phyloP scores from a whole-genome alignment of 78 protist genomes.

The Dictyostelium citrinum region DNA sequence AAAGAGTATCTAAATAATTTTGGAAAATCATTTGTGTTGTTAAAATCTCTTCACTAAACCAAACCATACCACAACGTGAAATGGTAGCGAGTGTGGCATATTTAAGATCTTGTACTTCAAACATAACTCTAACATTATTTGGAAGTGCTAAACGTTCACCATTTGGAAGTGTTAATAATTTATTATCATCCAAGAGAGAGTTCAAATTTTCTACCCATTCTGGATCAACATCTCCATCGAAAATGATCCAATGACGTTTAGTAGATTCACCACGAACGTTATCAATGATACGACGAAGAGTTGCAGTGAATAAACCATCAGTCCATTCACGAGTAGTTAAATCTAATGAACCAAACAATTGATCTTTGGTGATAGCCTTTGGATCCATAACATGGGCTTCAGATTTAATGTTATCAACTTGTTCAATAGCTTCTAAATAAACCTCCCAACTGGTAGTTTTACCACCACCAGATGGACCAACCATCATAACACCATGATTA shows the following conservation, averaged over 20 bases:
- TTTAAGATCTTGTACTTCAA: constrained; percentile 95
- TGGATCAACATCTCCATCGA: constrained; percentile 99
- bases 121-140: constrained; percentile 93
- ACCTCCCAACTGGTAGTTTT: constrained; percentile 94
- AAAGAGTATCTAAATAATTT: constrained; percentile 65
- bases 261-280: constrained; percentile 86
- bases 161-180: constrained; percentile 97
- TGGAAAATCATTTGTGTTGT: constrained; percentile 80
- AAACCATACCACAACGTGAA: constrained; percentile 99
- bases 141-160: constrained; percentile 98
- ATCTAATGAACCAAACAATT: constrained; percentile 96
- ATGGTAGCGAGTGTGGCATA: constrained; percentile 99
- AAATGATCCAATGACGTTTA: constrained; percentile 96
- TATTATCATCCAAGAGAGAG: constrained; percentile 98
- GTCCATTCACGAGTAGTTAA: constrained; percentile 99
- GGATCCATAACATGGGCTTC: constrained; percentile 95
- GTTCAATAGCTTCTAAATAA: constrained; percentile 88
- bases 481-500: constrained; percentile 97
- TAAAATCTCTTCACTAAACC: constrained; percentile 94
- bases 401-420: constrained; percentile 47
- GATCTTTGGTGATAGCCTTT: constrained; percentile 96
- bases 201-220: constrained; percentile 99
- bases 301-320: constrained; percentile 97
- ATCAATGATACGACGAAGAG: constrained; percentile 90
- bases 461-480: constrained; percentile 96